A percentile compares a stretch with the other conserved stretches of the same genome.
Evolutionary conservation across 2,329 filamentous ascomycete species (phyloP).

Genomic region (Botrytis aclada): DNA sequence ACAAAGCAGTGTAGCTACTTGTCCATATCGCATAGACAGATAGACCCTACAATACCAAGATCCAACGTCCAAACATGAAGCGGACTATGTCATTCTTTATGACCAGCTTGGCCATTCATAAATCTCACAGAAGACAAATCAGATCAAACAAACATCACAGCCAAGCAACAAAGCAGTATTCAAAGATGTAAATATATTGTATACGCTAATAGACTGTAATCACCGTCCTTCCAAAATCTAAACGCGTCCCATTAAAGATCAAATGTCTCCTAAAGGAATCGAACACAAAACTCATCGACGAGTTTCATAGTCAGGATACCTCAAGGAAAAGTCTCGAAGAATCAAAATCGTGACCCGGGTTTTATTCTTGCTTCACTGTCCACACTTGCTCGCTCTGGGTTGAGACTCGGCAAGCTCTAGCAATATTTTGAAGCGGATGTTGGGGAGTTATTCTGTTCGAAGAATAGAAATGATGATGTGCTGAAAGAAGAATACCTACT

Average conservation of each 20-base stretch:
- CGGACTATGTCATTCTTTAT: background rate
- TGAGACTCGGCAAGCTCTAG: conserved; percentile 54
- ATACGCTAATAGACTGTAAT: too few species aligned
- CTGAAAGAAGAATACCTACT: background rate
- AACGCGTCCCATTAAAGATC: background rate
- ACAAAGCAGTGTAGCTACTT: background rate
- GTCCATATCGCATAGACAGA: background rate
- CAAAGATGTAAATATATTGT: background rate
- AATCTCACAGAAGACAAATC: background rate
- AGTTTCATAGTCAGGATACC: conserved; percentile 31
- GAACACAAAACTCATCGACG: conserved; percentile 34
- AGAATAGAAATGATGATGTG: background rate
- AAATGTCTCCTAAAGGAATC: conserved; percentile 44
- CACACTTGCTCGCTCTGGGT: conserved; percentile 53
- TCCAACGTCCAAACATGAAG: background rate
- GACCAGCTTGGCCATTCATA: background rate
- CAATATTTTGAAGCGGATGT: conserved; percentile 40
- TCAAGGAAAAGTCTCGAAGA: conserved; percentile 39
- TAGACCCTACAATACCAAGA: background rate
- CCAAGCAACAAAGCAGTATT: background rate
- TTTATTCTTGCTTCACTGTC: conserved; percentile 55
- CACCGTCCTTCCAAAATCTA: background rate
- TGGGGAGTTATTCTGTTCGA: background rate
- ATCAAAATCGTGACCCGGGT: conserved; percentile 38
- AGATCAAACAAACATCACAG: background rate